Percentiles rank a stretch among this genome's conserved stretches.
Conservation (phyloP, 208 protist species). For the Wallacemonas rigidus region DNA sequence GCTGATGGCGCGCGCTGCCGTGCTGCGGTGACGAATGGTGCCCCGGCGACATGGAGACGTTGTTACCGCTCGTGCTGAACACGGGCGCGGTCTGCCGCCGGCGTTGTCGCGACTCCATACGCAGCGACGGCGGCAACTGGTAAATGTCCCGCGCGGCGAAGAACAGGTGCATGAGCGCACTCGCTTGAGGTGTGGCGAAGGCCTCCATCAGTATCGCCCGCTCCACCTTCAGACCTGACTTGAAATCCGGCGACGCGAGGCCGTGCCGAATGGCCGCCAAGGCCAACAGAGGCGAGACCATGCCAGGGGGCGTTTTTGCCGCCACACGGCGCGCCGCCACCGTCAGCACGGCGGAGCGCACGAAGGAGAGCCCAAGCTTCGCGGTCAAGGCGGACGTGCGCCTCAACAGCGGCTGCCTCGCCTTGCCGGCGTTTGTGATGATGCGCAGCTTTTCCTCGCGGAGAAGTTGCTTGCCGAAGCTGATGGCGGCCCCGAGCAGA, state of each 20-base stretch:
- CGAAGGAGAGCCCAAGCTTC: conserved; percentile 4
- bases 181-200: not conserved
- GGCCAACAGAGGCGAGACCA: conserved; percentile 9
- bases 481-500: conserved; percentile 16
- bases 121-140: not conserved
- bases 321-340: not conserved
- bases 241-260: conserved; percentile 8
- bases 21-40: not conserved
- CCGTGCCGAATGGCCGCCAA: conserved; percentile 4
- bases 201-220: conserved; percentile 4
- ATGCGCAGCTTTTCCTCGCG: conserved; percentile 8
- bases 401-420: not conserved
- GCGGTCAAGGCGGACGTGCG: conserved; percentile 2
- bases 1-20: conserved; percentile 3
- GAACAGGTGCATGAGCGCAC: not conserved
- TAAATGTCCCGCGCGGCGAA: conserved; percentile 4
- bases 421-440: not conserved
- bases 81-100: not conserved
- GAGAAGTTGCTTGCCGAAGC: conserved; percentile 12
- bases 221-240: conserved; percentile 5
- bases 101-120: not conserved
- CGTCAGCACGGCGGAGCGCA: not conserved
- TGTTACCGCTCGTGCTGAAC: conserved; percentile 2
- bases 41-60: not conserved
- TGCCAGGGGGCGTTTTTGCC: conserved; percentile 5